Conservation (phyloP, 2,329 filamentous ascomycete genomes). For the Tolypocladium cylindrosporum region DNA sequence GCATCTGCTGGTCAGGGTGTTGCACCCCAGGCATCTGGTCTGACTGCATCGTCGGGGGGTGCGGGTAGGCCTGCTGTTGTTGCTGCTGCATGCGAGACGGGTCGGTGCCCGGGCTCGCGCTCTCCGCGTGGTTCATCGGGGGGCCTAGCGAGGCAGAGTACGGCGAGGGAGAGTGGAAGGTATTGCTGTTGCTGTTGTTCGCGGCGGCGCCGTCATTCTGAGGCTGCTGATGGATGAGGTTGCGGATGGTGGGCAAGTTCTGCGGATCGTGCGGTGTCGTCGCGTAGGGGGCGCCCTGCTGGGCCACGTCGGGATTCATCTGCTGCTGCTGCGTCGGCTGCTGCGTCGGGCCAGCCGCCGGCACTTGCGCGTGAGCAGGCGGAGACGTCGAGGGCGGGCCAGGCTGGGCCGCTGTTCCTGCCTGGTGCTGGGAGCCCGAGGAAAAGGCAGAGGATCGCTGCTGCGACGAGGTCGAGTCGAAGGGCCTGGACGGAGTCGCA, state of each 20-base stretch:
- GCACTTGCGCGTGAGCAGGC: constrained; percentile 9
- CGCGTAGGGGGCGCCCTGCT: constrained; percentile 13
- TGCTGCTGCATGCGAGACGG: constrained; percentile 25
- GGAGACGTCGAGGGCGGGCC: constrained; percentile 8
- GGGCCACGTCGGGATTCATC: constrained; percentile 15
- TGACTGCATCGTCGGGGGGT: constrained; percentile 13
- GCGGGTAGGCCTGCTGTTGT: constrained; percentile 18
- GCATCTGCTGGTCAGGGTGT: constrained; percentile 11
- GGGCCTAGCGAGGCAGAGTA: constrained; percentile 17
- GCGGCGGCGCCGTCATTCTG: constrained; percentile 28
- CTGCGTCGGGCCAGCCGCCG: constrained; percentile 12
- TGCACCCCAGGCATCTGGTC: constrained; percentile 18
- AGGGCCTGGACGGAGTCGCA: constrained; percentile 38
- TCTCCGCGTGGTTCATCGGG: constrained; percentile 14
- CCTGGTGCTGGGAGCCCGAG: constrained; percentile 8
- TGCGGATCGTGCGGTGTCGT: constrained; percentile 40
- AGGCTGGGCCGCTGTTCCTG: constrained; percentile 5
- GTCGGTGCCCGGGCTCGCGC: constrained; percentile 27
- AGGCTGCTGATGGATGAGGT: constrained; percentile 57
- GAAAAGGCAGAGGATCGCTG: constrained; percentile 13
- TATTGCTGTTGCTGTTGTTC: constrained; percentile 11
- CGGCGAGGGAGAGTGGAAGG: constrained; percentile 11
- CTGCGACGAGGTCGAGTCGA: constrained; percentile 26
- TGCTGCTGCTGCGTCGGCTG: constrained; percentile 9
- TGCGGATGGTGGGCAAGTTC: constrained; percentile 72